phyloP scores from a whole-genome alignment of 495 filamentous ascomycete species.

The Penicillium steckii region DNA sequence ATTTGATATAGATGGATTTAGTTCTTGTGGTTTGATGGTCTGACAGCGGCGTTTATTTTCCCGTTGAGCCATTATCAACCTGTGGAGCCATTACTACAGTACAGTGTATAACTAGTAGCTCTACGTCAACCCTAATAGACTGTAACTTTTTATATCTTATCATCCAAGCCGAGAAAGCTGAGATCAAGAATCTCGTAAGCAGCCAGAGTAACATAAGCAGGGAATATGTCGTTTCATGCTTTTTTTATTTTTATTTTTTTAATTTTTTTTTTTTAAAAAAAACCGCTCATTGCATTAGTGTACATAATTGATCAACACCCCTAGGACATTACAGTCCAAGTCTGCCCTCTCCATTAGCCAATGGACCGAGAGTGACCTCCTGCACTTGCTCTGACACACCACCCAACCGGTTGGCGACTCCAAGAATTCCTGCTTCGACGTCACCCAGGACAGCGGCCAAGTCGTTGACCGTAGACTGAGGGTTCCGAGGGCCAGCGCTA shows the following conservation, averaged over 20 bases:
- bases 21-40: neutral
- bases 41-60: neutral
- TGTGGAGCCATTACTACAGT: neutral
- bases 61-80: neutral
- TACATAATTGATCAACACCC: conserved; percentile 10
- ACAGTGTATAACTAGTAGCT: neutral
- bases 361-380: conserved; percentile 59
- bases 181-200: neutral
- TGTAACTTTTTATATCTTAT: no score
- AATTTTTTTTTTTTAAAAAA: no score
- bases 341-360: conserved; percentile 29
- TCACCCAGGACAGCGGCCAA: conserved; percentile 69
- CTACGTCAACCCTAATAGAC: no score
- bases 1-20: neutral
- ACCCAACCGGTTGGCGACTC: conserved; percentile 71
- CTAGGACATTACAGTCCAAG: conserved; percentile 11
- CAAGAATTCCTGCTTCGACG: conserved; percentile 75
- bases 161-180: no score
- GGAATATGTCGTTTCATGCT: neutral
- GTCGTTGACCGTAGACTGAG: conserved; percentile 50
- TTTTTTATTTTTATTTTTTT: no score
- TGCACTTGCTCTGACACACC: conserved; percentile 67
- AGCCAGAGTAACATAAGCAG: neutral
- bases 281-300: conserved; percentile 23
- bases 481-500: conserved; percentile 41